These are phyloP conservation scores for Trichoderma hamatum DNA, from an alignment of 2,329 filamentous ascomycete species.

Conservation along the genomic window DNA sequence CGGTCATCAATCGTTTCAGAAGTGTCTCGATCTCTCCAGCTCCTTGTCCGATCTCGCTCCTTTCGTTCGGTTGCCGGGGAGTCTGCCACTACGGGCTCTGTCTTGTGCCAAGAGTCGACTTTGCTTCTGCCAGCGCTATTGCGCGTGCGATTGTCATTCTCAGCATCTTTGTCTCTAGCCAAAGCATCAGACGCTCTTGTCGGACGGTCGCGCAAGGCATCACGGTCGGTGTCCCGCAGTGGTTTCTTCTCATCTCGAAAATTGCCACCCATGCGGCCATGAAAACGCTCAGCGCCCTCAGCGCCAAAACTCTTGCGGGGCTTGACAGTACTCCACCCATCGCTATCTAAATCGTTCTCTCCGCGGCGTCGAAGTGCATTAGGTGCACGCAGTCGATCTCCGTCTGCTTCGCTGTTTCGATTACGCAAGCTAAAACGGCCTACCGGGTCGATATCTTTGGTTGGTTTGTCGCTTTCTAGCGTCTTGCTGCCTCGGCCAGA, in stretches of 20 bases:
- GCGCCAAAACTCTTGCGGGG: slow-evolving; percentile 73
- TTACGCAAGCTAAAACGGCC: slow-evolving; percentile 63
- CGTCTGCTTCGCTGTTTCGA: slow-evolving; percentile 55
- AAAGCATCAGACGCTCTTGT: slow-evolving; percentile 56
- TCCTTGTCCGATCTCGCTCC: slow-evolving; percentile 61
- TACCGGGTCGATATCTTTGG: slow-evolving; percentile 54
- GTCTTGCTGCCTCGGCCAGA: slow-evolving; percentile 66
- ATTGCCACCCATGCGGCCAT: slow-evolving; percentile 63
- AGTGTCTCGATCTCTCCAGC: slow-evolving; percentile 60
- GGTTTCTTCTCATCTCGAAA: slow-evolving; percentile 49
- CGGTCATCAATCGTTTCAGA: slow-evolving; percentile 58
- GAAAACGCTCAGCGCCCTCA: slow-evolving; percentile 72
- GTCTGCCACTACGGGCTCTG: slow-evolving; percentile 41
- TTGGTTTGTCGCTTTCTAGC: slow-evolving; percentile 56
- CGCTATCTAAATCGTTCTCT: slow-evolving; percentile 64
- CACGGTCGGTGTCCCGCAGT: slow-evolving; percentile 59
- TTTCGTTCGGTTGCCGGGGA: slow-evolving; percentile 44
- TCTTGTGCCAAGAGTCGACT: slow-evolving; percentile 74
- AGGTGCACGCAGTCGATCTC: slow-evolving; percentile 54
- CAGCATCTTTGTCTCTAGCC: slow-evolving; percentile 54
- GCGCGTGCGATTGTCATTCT: slow-evolving; percentile 61
- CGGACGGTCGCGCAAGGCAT: slow-evolving; percentile 52
- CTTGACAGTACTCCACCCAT: slow-evolving; percentile 76
- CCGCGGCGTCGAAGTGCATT: slow-evolving; percentile 58
- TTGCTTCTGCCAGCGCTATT: slow-evolving; percentile 68